Conservation (phyloP, 768 basidiomycete genomes). For the Cubamyces sp. region DNA sequence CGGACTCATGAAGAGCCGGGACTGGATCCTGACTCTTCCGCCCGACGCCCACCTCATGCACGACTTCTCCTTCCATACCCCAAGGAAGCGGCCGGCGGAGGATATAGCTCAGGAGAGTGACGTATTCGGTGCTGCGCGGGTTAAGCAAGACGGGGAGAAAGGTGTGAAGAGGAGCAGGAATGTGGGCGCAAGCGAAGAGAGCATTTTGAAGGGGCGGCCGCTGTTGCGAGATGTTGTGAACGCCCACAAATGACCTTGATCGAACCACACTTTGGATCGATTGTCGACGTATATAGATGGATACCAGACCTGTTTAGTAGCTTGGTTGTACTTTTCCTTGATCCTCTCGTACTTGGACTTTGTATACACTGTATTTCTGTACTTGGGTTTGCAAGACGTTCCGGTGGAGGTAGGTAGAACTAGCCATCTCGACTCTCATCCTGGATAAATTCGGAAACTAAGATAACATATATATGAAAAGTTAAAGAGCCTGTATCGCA, state of each 20-base stretch:
- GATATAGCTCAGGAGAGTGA: constrained; percentile 19
- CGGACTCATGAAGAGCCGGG: constrained; percentile 65
- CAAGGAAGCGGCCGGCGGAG: constrained; percentile 37
- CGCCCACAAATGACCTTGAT: constrained; percentile 29
- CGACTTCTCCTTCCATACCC: constrained; percentile 31
- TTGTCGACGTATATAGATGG: too few relatives aligned
- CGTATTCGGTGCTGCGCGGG: neutral
- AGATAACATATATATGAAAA: too few relatives aligned
- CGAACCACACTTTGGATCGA: neutral
- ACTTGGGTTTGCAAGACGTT: too few relatives aligned
- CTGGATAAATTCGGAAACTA: too few relatives aligned
- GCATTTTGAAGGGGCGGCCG: constrained; percentile 57
- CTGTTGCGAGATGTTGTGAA: constrained; percentile 66
- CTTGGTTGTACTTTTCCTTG: too few relatives aligned
- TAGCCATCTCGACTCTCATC: too few relatives aligned
- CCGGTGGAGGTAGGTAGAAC: too few relatives aligned
- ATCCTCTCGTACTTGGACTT: too few relatives aligned
- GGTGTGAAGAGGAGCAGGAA: constrained; percentile 44
- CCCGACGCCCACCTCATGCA: constrained; percentile 59
- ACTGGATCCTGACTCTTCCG: constrained; percentile 73
- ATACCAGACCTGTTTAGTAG: too few relatives aligned
- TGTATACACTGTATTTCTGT: too few relatives aligned
- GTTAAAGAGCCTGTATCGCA: too few relatives aligned
- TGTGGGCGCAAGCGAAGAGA: constrained; percentile 30
- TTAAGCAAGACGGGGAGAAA: constrained; percentile 21